phyloP scores from a whole-genome alignment of 2,329 filamentous ascomycete species.

The Fusarium metavorans region DNA sequence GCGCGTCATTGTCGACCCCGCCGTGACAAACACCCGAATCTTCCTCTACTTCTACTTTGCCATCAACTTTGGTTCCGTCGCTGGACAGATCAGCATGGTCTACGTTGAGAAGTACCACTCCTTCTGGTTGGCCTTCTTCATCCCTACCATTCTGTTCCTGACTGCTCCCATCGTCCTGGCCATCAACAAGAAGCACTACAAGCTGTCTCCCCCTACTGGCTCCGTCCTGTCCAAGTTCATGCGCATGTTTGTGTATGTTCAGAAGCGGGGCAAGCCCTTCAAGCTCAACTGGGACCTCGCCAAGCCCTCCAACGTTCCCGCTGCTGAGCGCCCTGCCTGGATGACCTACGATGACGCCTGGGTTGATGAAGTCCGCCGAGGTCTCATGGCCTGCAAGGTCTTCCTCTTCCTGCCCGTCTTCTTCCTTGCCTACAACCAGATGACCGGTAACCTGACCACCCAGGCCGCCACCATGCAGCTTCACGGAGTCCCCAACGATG shows the following conservation, averaged over 20 bases:
- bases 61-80: conserved; percentile 75
- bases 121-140: conserved; percentile 78
- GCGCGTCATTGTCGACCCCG: conserved; percentile 78
- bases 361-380: conserved; percentile 82
- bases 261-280: conserved; percentile 75
- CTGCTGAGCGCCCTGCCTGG: conserved; percentile 71
- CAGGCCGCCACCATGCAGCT: conserved; percentile 76
- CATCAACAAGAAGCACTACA: conserved; percentile 71
- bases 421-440: conserved; percentile 70
- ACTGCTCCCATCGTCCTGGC: conserved; percentile 71
- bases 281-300: conserved; percentile 75
- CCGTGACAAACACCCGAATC: conserved; percentile 75
- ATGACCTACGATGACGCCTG: conserved; percentile 88
- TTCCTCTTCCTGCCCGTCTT: conserved; percentile 78
- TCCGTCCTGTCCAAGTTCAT: conserved; percentile 78
- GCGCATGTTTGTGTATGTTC: conserved; percentile 69
- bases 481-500: conserved; percentile 80
- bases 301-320: conserved; percentile 73
- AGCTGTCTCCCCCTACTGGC: conserved; percentile 74
- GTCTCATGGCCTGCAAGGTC: conserved; percentile 76
- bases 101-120: conserved; percentile 82
- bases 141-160: conserved; percentile 75
- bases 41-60: conserved; percentile 71
- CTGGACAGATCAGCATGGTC: conserved; percentile 71
- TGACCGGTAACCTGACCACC: conserved; percentile 70